Evolutionary conservation across 257 asterid genomes (phyloP), one percentile per base, ranked within the genome.

Genomic region (Cruciata laevipes): DNA sequence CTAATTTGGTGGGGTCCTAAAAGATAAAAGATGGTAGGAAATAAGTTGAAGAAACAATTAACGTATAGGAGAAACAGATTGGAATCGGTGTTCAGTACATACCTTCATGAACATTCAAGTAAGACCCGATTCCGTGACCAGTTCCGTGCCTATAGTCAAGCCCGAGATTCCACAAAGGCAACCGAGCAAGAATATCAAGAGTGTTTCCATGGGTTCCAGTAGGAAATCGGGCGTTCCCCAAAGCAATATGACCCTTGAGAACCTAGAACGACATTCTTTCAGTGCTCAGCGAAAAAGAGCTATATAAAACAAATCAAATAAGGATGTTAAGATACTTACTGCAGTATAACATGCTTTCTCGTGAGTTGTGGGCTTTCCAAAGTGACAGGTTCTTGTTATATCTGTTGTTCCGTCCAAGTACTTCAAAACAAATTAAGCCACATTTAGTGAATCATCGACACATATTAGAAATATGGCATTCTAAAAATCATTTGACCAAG

Each of bases 111-210:
- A 94, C 97, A 83, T 87, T 86, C 66, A 94, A 87, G 89, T 77
- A 90, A 70, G 95, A 86, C 35, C 97, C 99, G 38, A 90, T 86
- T 73, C 99, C 99, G 76, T 94, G 99, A 73, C 99, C 99, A 69
- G 99, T 88, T 53, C 99, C 99, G 73, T 94, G 99, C 78, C 96
- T 87, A 78, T 88, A 94, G 77, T 94, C 99, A 75, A 94, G 99
- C 66, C 99, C 97, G 76, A 84, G 59, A 80, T 86, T 93, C 99
- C 97, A 93, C 89, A 93, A 76, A 20, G 94, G 94, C 72, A 83
- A 23, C 65, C 97, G 87, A 65, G 99, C 99, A 76, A 93, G 95
- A 79, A 85, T 44, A 53, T 93, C 99, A 69, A 94, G 91, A 66
- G 83, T 55, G 74, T 88, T 80, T 71, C 99, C 99, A 52, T 87